These are phyloP conservation scores for Botrytis sinoallii DNA, from an alignment of 2,329 filamentous ascomycete species.

Conservation along the genomic window DNA sequence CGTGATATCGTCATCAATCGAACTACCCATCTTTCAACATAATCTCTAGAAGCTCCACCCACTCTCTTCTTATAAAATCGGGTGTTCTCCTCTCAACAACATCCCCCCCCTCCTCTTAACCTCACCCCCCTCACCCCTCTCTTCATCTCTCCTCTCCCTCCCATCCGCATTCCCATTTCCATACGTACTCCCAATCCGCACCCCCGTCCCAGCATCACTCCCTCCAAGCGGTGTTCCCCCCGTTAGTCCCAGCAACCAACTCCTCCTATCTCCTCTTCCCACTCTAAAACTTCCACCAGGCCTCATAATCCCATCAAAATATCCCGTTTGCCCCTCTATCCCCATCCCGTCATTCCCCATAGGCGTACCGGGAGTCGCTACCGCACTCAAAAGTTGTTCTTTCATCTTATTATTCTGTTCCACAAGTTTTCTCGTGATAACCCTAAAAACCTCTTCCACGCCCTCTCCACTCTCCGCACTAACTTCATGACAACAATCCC, in stretches of 20 bases:
- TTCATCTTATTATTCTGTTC: slow-evolving; percentile 65
- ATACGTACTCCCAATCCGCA: not conserved
- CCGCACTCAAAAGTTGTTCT: slow-evolving; percentile 46
- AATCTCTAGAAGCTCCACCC: not conserved
- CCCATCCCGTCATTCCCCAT: slow-evolving; percentile 35
- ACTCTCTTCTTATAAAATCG: not conserved
- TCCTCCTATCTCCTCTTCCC: slow-evolving; percentile 58
- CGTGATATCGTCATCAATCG: not conserved
- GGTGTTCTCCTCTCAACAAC: not conserved
- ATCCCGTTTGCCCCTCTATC: slow-evolving; percentile 29
- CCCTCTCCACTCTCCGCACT: slow-evolving; percentile 91
- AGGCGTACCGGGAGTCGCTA: slow-evolving; percentile 44
- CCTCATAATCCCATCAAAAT: slow-evolving; percentile 47
- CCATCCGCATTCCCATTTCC: not conserved
- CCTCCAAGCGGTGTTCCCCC: not conserved
- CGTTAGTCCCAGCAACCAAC: slow-evolving; percentile 50
- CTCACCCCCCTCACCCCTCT: not conserved
- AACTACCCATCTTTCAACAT: not conserved
- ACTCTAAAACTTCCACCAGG: slow-evolving; percentile 57
- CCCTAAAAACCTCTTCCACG: slow-evolving; percentile 92
- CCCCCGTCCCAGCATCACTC: slow-evolving; percentile 1
- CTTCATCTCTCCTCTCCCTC: slow-evolving; percentile 1
- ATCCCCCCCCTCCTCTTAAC: not conserved
- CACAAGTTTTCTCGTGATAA: slow-evolving; percentile 78
- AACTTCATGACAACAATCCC: slow-evolving; percentile 97